phyloP scores from a whole-genome alignment of 371 early-diverging fungal species.

The Lichtheimia ornata region DNA sequence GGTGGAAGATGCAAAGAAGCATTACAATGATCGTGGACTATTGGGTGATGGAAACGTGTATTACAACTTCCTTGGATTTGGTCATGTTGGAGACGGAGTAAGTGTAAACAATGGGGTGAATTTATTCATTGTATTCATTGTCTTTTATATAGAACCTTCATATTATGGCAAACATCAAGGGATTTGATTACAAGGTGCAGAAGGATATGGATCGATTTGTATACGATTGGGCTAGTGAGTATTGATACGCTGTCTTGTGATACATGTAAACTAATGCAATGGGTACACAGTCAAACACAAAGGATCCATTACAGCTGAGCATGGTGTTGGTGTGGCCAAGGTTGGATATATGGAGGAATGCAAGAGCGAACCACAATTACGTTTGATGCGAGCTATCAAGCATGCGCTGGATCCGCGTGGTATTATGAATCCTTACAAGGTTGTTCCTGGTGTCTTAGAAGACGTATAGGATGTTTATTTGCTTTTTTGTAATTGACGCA shows the following conservation, averaged over 20 bases:
- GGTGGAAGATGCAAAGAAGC: constrained; percentile 57
- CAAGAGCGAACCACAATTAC: constrained; percentile 50
- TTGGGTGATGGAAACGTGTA: constrained; percentile 49
- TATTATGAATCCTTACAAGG: constrained; percentile 74
- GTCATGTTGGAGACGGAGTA: constrained; percentile 70
- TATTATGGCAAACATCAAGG: constrained; percentile 72
- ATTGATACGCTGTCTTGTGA: not conserved
- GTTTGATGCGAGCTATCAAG: constrained; percentile 59
- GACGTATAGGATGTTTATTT: not conserved
- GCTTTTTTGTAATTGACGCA: too few relatives aligned
- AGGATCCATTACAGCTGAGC: constrained; percentile 64
- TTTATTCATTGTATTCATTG: not conserved
- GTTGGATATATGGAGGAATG: constrained; percentile 40
- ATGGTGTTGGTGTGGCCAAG: constrained; percentile 40
- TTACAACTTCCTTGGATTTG: constrained; percentile 67
- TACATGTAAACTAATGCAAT: not conserved
- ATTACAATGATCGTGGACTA: constrained; percentile 44
- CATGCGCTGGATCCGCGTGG: constrained; percentile 59
- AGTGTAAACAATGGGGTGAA: not conserved
- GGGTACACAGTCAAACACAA: constrained; percentile 32
- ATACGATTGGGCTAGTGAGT: constrained; percentile 64
- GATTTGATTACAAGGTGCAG: constrained; percentile 30
- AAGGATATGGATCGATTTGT: constrained; percentile 42
- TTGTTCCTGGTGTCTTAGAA: constrained; percentile 21
- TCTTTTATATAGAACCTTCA: constrained; percentile 63